Evolutionary conservation across 306 rosid genomes (phyloP), one percentile per base, ranked within the genome.

Genomic region (Sindora glabra): DNA sequence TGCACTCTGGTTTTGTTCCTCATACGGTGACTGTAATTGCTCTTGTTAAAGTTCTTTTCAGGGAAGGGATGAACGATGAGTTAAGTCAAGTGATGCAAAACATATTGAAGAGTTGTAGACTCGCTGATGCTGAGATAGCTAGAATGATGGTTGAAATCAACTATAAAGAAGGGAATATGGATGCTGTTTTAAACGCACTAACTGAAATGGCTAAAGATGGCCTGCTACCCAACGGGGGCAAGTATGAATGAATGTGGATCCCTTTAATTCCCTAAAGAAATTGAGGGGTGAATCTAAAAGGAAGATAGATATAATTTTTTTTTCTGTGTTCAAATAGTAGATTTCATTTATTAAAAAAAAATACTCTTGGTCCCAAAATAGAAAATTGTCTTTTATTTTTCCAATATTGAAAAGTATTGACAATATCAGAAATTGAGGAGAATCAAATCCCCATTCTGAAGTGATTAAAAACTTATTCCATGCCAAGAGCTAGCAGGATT

Each of bases 121-220:
- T 83, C 58, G 68, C 70, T 59, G 95, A 87, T 4, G 89, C 86
- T 0, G 92, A 85, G 78, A 71, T 81, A 61, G 92, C 86, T 6
- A 91, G 83, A 71, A 77, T 68, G 63, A 89, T 83, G 12, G 66
- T 87, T 62, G 86, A 85, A 50, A 71, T 82, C 66, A 88, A 88
- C 79, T 80, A 81, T 32, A 85, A 76, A 77, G 96, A 88, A 74
- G 98, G 98, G 56, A 83, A 85, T 73, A 85, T 88, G 86, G 92
- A 88, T 61, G 89, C 65, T 29, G 92, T 83, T 64, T 74, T 87
- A 44, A 81, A 70, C 48, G 70, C 79, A 63, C 71, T 91, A 32
- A 74, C 79, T 10, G 95, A 81, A 49, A 87, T 91, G 96, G 98
- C 89, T 22, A 78, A 72, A 63, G 87, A 81, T 76, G 95, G 96